Percentiles rank a stretch among this genome's conserved stretches.
phyloP scores from a whole-genome alignment of 805 yeast genomes.

The Saccharomycopsis capsularis region DNA sequence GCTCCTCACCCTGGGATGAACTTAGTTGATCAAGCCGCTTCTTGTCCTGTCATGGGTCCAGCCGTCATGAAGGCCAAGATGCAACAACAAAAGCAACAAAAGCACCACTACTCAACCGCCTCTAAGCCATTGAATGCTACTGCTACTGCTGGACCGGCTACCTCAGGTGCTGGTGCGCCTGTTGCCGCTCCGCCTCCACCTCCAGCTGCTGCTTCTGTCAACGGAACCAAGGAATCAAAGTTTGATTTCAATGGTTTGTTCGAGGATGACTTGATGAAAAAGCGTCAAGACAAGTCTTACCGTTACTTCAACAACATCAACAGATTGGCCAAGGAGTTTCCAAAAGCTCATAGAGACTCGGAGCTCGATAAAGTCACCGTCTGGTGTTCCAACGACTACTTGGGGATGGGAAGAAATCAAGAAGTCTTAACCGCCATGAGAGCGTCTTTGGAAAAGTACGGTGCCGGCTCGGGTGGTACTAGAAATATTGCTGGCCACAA shows the following conservation, averaged over 20 bases:
- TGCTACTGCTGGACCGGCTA: conserved; percentile 27
- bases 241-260: conserved; percentile 73
- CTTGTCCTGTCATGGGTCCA: conserved; percentile 88
- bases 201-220: conserved; percentile 28
- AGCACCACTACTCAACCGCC: conserved; percentile 29
- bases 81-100: conserved; percentile 27
- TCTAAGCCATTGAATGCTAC: conserved; percentile 29
- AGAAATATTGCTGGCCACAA: conserved; percentile 98
- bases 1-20: conserved; percentile 27
- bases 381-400: conserved; percentile 98
- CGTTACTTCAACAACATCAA: conserved; percentile 96
- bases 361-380: conserved; percentile 87
- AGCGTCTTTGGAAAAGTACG: conserved; percentile 74
- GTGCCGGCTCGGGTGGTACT: conserved; percentile 99
- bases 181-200: conserved; percentile 30
- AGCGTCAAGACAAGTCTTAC: conserved; percentile 85
- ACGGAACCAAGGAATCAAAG: conserved; percentile 37
- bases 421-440: conserved; percentile 72
- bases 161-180: conserved; percentile 21
- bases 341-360: conserved; percentile 75
- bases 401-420: conserved; percentile 86
- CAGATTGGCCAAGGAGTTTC: conserved; percentile 90
- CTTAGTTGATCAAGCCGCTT: conserved; percentile 53
- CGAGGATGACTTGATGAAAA: conserved; percentile 57
- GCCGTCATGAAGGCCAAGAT: conserved; percentile 40